phyloP scores from a whole-genome alignment of 2,329 filamentous ascomycete genomes.

The Colletotrichum shisoi region DNA sequence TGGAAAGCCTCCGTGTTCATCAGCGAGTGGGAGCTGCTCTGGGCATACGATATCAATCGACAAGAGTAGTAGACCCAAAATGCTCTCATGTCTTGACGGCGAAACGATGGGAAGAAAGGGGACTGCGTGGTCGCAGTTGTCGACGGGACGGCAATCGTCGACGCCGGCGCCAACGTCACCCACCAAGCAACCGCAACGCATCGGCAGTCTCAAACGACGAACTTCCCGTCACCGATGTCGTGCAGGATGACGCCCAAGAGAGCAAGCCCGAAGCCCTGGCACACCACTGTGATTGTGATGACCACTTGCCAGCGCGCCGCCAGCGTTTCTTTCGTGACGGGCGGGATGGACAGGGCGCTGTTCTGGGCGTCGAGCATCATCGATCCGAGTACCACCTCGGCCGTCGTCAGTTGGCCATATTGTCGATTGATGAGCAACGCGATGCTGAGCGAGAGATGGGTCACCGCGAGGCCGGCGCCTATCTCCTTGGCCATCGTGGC shows the following conservation, averaged over 20 bases:
- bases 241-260: neutral
- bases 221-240: neutral
- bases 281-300: neutral
- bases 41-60: neutral
- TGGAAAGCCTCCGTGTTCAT: neutral
- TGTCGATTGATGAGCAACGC: neutral
- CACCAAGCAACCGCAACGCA: constrained; percentile 9
- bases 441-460: constrained; percentile 13
- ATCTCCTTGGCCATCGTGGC: constrained; percentile 18
- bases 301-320: constrained; percentile 13
- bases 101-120: too few relatives aligned
- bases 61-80: constrained; percentile 19
- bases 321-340: constrained; percentile 14
- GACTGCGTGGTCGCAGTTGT: neutral
- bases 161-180: neutral
- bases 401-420: neutral
- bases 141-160: neutral
- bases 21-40: constrained; percentile 13
- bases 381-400: neutral
- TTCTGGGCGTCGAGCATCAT: constrained; percentile 30
- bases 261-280: constrained; percentile 8
- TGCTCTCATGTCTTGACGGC: neutral
- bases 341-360: neutral
- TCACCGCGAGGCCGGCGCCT: neutral
- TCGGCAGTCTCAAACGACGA: neutral